Conservation (phyloP, 2,329 filamentous ascomycete genomes). For the Neonectria neomacrospora region DNA sequence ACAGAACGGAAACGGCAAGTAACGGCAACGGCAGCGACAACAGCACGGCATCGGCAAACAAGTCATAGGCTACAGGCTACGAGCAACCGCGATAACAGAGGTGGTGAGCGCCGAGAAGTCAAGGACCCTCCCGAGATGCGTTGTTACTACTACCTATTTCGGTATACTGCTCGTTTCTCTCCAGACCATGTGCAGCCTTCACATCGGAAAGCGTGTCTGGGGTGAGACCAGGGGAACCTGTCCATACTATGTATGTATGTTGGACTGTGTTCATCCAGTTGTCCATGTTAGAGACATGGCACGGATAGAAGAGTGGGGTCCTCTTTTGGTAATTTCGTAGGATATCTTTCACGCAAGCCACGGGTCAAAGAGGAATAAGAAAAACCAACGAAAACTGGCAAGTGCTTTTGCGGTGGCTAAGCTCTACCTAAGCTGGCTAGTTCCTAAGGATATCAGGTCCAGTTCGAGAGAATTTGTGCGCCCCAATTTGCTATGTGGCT, state of each 20-base stretch:
- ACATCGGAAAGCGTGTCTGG: conserved; percentile 5
- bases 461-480: conserved; percentile 18
- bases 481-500: conserved; percentile 11
- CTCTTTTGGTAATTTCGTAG: not conserved
- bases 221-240: conserved; percentile 18
- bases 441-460: conserved; percentile 11
- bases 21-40: conserved; percentile 1
- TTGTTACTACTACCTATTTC: conserved; percentile 17
- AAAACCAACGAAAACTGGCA: conserved; percentile 13
- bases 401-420: conserved; percentile 10
- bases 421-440: conserved; percentile 25
- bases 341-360: conserved; percentile 10
- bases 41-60: conserved; percentile 3
- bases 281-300: not conserved
- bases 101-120: not conserved
- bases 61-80: not conserved
- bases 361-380: conserved; percentile 2
- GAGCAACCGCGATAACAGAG: not conserved
- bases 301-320: not conserved
- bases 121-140: not conserved
- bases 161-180: not conserved
- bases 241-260: conserved; percentile 2
- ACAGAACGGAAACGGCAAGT: not conserved
- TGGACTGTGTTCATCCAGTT: conserved; percentile 19
- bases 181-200: conserved; percentile 2